phyloP scores from a whole-genome alignment of 2,329 filamentous ascomycete species.

The Fusarium subtropicale region DNA sequence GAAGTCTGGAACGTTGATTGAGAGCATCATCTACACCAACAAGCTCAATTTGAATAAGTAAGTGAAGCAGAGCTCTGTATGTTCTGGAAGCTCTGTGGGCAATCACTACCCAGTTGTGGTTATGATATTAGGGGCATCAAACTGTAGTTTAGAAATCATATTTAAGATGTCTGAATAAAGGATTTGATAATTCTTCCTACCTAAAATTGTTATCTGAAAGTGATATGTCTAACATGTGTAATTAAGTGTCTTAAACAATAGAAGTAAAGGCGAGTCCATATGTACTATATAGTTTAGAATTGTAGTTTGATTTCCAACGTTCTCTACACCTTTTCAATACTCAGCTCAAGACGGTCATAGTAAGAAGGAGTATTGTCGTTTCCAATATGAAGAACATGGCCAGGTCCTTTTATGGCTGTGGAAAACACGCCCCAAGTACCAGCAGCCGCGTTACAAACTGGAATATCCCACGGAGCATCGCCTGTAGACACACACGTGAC shows the following conservation, averaged over 20 bases:
- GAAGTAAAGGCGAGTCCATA: fast-evolving
- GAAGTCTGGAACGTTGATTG: no score
- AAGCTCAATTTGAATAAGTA: no score
- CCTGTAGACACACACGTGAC: background rate
- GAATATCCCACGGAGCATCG: background rate
- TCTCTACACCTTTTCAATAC: background rate
- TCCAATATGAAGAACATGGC: background rate
- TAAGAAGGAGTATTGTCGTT: background rate
- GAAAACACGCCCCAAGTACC: background rate
- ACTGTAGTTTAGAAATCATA: no score
- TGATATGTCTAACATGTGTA: fast-evolving
- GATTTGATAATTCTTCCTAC: no score
- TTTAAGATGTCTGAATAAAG: no score
- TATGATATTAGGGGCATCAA: no score
- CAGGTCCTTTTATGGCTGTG: background rate
- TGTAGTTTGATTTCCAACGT: background rate
- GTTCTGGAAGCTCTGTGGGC: no score
- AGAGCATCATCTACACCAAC: no score
- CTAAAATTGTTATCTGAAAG: no score
- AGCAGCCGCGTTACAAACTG: background rate
- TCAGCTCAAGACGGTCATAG: background rate
- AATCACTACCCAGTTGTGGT: no score
- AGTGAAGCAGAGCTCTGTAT: no score
- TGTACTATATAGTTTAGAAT: background rate
- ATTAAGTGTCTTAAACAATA: background rate